Conservation (phyloP, 1,284 basidiomycete species). For the Fomitopsis palustris region DNA sequence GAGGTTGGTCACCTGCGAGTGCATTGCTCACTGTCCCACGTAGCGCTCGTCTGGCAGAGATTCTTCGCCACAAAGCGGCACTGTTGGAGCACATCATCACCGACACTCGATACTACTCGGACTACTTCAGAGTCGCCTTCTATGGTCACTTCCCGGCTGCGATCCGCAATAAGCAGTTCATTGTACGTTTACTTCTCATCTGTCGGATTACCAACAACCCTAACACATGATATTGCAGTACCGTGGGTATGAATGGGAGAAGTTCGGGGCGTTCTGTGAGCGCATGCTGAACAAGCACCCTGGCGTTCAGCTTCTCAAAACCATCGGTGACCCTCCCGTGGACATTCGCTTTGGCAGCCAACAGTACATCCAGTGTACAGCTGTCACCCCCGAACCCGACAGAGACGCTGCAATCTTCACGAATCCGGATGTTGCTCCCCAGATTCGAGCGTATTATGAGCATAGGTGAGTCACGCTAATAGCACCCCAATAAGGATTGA, state of each 20-base stretch:
- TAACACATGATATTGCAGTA: conserved; percentile 45
- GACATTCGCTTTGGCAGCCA: conserved; percentile 79
- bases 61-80: conserved; percentile 80
- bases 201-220: background rate
- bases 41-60: conserved; percentile 79
- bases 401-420: conserved; percentile 77
- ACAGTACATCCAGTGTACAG: conserved; percentile 86
- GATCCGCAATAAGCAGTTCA: conserved; percentile 83
- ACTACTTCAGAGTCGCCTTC: conserved; percentile 93
- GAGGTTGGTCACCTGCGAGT: background rate
- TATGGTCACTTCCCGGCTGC: conserved; percentile 88
- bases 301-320: conserved; percentile 78
- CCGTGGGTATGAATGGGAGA: conserved; percentile 91
- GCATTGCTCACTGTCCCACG: conserved; percentile 3
- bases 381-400: conserved; percentile 85
- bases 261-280: conserved; percentile 87
- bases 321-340: conserved; percentile 73
- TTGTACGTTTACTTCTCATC: conserved; percentile 45
- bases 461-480: conserved; percentile 54
- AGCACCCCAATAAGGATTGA: background rate
- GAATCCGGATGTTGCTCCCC: conserved; percentile 79
- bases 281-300: conserved; percentile 91
- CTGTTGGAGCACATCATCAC: conserved; percentile 82
- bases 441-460: conserved; percentile 85
- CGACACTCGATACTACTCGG: conserved; percentile 81